phyloP scores from a whole-genome alignment of 2,329 filamentous ascomycete genomes.

The Rutstroemia sp. region DNA sequence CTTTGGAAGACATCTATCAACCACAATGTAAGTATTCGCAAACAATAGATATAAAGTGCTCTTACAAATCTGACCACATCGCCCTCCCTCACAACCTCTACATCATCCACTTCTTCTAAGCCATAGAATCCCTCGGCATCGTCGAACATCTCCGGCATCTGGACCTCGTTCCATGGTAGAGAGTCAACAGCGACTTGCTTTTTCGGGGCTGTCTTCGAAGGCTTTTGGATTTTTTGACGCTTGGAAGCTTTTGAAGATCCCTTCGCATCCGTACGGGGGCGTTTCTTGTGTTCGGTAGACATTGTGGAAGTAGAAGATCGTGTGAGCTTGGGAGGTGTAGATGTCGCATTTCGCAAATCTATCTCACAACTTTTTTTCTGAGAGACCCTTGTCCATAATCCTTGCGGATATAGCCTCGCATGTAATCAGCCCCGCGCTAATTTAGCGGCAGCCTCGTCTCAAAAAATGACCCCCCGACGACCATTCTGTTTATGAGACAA shows the following conservation, averaged over 20 bases:
- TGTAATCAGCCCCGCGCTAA: constrained; percentile 8
- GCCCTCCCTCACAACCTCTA: constrained; percentile 70
- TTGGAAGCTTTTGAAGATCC: constrained; percentile 25
- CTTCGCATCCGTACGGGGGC: constrained; percentile 19
- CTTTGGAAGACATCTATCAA: constrained; percentile 22
- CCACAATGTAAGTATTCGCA: constrained; percentile 8
- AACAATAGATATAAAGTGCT: constrained; percentile 4
- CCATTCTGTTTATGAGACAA: not conserved
- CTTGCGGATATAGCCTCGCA: constrained; percentile 12
- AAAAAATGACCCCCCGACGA: not conserved
- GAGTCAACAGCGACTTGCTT: constrained; percentile 39
- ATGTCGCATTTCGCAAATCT: not conserved
- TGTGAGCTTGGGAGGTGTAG: not conserved
- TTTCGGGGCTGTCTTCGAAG: constrained; percentile 21
- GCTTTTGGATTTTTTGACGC: not conserved
- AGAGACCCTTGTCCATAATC: constrained; percentile 8
- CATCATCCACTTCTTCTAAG: constrained; percentile 83
- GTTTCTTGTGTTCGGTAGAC: constrained; percentile 26
- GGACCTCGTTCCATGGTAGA: constrained; percentile 49
- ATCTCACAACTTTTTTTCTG: constrained; percentile 1
- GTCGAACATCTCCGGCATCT: constrained; percentile 70
- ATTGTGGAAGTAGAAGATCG: constrained; percentile 12
- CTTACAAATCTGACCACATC: constrained; percentile 50
- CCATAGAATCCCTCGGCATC: constrained; percentile 93
- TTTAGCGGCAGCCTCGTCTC: constrained; percentile 16